A percentile compares a stretch with the other conserved stretches of the same genome.
These are phyloP conservation scores for Plasmodium inui DNA, from an alignment of 169 alveolate genomes.

Conservation along the genomic window DNA sequence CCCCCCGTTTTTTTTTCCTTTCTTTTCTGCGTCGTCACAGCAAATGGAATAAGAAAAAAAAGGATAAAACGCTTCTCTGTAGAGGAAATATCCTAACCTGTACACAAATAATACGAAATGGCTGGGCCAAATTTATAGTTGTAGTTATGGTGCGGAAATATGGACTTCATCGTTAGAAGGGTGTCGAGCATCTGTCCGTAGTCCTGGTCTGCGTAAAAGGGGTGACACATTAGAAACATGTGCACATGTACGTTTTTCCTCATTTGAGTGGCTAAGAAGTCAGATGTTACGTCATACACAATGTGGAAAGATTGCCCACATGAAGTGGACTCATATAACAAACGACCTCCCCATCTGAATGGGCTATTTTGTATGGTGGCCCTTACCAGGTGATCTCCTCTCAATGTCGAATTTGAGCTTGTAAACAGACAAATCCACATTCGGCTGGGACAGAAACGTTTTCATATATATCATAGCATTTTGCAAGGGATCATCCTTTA, in stretches of 20 bases:
- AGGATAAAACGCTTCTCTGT: too few species aligned
- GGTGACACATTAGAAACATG: background rate
- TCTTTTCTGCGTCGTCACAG: background rate
- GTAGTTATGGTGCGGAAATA: constrained; percentile 64
- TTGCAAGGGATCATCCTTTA: constrained; percentile 46
- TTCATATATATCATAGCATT: constrained; percentile 69
- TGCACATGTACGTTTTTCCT: background rate
- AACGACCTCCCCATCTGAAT: background rate
- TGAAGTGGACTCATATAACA: background rate
- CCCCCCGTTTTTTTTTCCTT: background rate
- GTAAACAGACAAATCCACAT: constrained; percentile 35
- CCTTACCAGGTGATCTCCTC: constrained; percentile 26
- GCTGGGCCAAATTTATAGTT: constrained; percentile 45
- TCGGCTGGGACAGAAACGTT: constrained; percentile 72
- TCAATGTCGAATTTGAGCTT: constrained; percentile 38
- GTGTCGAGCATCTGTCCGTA: constrained; percentile 14
- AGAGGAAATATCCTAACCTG: constrained; percentile 15
- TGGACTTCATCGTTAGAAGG: constrained; percentile 27
- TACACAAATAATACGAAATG: constrained; percentile 41
- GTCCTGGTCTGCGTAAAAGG: constrained; percentile 32
- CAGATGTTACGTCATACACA: background rate
- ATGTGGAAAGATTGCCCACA: background rate
- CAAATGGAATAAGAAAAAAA: background rate
- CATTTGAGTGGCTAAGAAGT: background rate
- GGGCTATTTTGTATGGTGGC: background rate